A percentile compares a stretch with the other conserved stretches of the same genome.
Conservation (phyloP, 1,139 yeast species). For the Scheffersomyces illinoinensis region DNA sequence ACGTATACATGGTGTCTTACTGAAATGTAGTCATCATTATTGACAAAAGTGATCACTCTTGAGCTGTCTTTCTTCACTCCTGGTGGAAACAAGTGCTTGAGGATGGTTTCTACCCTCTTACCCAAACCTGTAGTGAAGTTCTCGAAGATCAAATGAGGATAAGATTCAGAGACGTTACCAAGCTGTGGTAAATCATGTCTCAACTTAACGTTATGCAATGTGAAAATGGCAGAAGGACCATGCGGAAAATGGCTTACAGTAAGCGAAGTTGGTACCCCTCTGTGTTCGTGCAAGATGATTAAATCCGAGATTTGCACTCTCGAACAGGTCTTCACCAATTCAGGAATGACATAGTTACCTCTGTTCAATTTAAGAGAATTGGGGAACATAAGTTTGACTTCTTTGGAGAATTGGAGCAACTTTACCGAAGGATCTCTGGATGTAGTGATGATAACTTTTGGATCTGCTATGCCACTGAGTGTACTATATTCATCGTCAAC, state of each 20-base stretch:
- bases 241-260: conserved; percentile 96
- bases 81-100: conserved; percentile 92
- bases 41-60: conserved; percentile 87
- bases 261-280: conserved; percentile 96
- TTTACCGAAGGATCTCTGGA: conserved; percentile 88
- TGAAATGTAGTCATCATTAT: conserved; percentile 85
- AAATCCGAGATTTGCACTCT: conserved; percentile 72
- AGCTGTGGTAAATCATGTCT: conserved; percentile 88
- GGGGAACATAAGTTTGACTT: conserved; percentile 85
- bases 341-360: conserved; percentile 88
- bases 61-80: conserved; percentile 91
- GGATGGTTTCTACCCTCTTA: conserved; percentile 71
- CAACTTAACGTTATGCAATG: conserved; percentile 89
- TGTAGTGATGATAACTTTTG: conserved; percentile 91
- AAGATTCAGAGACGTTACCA: conserved; percentile 87
- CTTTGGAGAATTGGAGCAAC: conserved; percentile 88
- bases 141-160: conserved; percentile 92
- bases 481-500: conserved; percentile 91
- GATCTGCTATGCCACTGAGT: conserved; percentile 85
- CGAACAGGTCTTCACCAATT: conserved; percentile 81
- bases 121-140: conserved; percentile 87
- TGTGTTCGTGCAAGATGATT: conserved; percentile 86
- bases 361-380: conserved; percentile 86
- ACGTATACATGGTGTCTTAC: conserved; percentile 96
- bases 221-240: conserved; percentile 95